Conservation (phyloP, 495 filamentous ascomycete genomes). For the Neurospora pannonica region DNA sequence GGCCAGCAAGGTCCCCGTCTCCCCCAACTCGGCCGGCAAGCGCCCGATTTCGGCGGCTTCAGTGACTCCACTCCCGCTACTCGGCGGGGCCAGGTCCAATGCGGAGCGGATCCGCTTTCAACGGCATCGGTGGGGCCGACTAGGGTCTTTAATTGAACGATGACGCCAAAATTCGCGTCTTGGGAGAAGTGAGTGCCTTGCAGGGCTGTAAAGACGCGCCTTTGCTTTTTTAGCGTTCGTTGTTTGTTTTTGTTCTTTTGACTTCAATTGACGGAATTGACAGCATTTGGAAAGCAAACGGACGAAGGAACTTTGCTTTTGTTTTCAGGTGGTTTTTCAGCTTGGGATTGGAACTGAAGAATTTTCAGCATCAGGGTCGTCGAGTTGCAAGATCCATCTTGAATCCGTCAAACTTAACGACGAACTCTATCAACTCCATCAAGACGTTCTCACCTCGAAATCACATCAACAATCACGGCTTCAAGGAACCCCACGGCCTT, state of each 20-base stretch:
- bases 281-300: slow-evolving; percentile 2
- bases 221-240: slow-evolving; percentile 4
- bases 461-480: neutral
- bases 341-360: neutral
- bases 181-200: neutral
- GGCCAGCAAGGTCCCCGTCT: neutral
- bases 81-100: neutral
- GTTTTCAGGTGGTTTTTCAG: neutral
- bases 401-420: no score
- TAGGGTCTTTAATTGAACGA: slow-evolving; percentile 6
- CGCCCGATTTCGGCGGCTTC: neutral
- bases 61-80: neutral
- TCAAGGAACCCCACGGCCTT: neutral
- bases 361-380: no score
- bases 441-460: neutral
- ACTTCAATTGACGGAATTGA: neutral
- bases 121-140: slow-evolving; percentile 4
- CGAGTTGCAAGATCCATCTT: no score
- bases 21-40: neutral
- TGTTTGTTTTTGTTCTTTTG: neutral
- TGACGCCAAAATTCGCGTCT: slow-evolving; percentile 20
- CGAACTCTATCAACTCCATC: no score
- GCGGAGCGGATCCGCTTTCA: neutral
- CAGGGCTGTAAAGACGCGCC: slow-evolving; percentile 1
- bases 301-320: neutral